phyloP scores from a whole-genome alignment of 2,329 filamentous ascomycete genomes.

The Eutypa lata region DNA sequence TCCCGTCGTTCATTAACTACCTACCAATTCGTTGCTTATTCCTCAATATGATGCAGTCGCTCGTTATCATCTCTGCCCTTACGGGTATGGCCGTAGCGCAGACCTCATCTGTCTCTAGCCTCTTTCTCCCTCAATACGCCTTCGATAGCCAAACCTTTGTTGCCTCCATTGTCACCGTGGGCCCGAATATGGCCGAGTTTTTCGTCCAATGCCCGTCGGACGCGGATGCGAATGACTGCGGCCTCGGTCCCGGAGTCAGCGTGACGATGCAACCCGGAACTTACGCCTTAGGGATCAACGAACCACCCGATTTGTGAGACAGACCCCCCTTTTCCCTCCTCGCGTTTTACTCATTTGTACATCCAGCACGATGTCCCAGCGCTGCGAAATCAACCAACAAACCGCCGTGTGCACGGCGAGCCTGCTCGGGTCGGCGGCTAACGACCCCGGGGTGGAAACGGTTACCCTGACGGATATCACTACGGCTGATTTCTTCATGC shows the following conservation, averaged over 20 bases:
- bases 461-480: constrained; percentile 2
- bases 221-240: constrained; percentile 3
- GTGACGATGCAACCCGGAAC: constrained; percentile 6
- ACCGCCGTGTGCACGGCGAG: constrained; percentile 4
- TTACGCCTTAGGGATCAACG: neutral
- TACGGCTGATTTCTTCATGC: constrained; percentile 1
- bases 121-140: constrained; percentile 2
- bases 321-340: neutral
- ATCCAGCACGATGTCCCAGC: constrained; percentile 2
- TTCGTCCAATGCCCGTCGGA: constrained; percentile 3
- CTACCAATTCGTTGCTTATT: neutral
- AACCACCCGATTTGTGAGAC: constrained; percentile 3
- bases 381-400: constrained; percentile 1
- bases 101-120: neutral
- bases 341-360: neutral
- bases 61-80: constrained; percentile 1
- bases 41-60: neutral
- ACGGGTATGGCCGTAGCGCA: constrained; percentile 2
- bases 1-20: neutral
- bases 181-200: constrained; percentile 1
- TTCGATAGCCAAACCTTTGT: constrained; percentile 4
- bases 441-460: constrained; percentile 3
- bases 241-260: constrained; percentile 2
- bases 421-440: constrained; percentile 3
- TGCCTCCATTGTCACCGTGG: neutral